Percentiles rank a stretch among this genome's conserved stretches.
Conservation (phyloP, 225 moss, liverwort and hornwort species). For the Sphagnum contortum region DNA sequence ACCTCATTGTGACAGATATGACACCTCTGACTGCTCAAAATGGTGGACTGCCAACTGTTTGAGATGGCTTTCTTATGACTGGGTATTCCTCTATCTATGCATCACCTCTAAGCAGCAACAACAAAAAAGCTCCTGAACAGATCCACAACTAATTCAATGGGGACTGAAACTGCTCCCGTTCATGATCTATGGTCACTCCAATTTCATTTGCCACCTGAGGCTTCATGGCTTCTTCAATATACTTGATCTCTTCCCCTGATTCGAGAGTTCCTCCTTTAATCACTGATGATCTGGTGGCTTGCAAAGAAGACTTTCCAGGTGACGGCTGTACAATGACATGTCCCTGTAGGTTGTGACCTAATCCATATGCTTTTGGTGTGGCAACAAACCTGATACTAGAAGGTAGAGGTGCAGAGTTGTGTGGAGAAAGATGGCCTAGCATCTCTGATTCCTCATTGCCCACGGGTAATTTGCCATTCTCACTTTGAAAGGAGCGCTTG, state of each 20-base stretch:
- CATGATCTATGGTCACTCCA: no score
- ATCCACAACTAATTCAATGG: no score
- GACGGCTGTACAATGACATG: slow-evolving; percentile 14
- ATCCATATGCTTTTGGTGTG: slow-evolving; percentile 16
- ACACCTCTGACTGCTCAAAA: no score
- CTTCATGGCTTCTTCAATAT: not conserved
- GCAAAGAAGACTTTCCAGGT: not conserved
- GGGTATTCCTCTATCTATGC: no score
- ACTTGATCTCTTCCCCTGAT: not conserved
- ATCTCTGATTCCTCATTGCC: slow-evolving; percentile 4
- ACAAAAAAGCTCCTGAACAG: no score
- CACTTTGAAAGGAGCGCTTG: not conserved
- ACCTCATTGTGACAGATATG: no score
- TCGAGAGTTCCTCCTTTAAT: not conserved
- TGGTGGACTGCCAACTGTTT: no score
- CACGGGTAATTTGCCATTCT: slow-evolving; percentile 1
- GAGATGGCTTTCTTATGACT: no score
- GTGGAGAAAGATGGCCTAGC: slow-evolving; percentile 2
- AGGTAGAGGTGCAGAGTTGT: not conserved
- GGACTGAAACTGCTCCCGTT: no score
- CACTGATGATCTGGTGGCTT: not conserved
- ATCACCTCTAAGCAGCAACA: no score
- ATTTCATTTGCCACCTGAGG: not conserved
- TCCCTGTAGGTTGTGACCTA: slow-evolving; percentile 25
- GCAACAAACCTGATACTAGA: slow-evolving; percentile 8